Conservation (phyloP, 176 grass and related monocot genomes). For the Avena insularis region DNA sequence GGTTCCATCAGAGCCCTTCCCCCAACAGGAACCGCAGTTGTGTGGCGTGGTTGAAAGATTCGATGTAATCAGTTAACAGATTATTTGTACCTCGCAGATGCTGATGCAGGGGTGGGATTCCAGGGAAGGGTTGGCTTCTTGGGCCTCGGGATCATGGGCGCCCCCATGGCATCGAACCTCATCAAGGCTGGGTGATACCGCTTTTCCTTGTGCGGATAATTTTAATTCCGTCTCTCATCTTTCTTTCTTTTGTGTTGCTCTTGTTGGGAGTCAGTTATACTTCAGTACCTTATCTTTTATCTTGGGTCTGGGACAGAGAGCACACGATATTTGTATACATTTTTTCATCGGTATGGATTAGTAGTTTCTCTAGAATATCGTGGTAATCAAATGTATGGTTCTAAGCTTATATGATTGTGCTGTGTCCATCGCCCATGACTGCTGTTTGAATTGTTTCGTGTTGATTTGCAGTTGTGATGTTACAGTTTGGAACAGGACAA, state of each 20-base stretch:
- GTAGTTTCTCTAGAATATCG: neutral
- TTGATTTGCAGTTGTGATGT: constrained; percentile 67
- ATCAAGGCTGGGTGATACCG: constrained; percentile 62
- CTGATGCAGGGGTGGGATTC: constrained; percentile 47
- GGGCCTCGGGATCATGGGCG: constrained; percentile 83
- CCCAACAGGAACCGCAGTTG: neutral
- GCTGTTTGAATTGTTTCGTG: neutral
- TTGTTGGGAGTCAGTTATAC: neutral
- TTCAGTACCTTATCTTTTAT: neutral
- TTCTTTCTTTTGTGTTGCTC: neutral
- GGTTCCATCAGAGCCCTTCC: neutral
- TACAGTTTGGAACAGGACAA: constrained; percentile 89
- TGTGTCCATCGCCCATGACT: neutral
- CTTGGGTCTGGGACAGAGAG: neutral
- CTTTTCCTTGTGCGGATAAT: neutral
- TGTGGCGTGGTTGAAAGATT: neutral
- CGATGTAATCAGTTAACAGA: neutral
- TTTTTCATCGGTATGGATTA: neutral
- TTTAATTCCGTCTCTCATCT: neutral
- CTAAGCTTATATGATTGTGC: neutral
- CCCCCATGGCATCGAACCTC: constrained; percentile 84
- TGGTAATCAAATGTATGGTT: neutral
- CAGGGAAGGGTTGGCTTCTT: constrained; percentile 78
- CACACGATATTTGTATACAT: neutral
- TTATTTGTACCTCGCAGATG: neutral